These are phyloP conservation scores for Mycena crocata DNA, from an alignment of 768 basidiomycete genomes.

Conservation along the genomic window DNA sequence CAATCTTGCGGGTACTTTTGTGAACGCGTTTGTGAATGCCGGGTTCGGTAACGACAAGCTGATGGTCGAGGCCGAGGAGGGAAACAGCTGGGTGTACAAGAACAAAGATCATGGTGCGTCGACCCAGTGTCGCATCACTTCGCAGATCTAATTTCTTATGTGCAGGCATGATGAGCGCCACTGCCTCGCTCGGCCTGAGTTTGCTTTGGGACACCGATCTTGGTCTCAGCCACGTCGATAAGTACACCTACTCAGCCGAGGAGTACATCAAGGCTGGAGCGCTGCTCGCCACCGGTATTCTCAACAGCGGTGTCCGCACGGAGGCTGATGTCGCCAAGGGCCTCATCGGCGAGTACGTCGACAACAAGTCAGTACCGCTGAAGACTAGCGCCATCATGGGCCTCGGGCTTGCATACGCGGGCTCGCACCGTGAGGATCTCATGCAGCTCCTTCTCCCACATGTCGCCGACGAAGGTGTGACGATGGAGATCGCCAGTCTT, in stretches of 20 bases:
- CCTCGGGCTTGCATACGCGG: slow-evolving; percentile 93
- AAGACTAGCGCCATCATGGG: slow-evolving; percentile 92
- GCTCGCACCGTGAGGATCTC: slow-evolving; percentile 92
- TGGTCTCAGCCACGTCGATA: slow-evolving; percentile 94
- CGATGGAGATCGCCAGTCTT: slow-evolving; percentile 91
- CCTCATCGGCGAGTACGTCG: slow-evolving; percentile 89
- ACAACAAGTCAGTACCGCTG: slow-evolving; percentile 85
- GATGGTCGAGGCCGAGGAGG: slow-evolving; percentile 96
- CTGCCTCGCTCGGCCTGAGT: slow-evolving; percentile 93
- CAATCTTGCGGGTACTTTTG: slow-evolving; percentile 96
- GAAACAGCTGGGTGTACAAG: slow-evolving; percentile 99
- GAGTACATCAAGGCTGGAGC: slow-evolving; percentile 99
- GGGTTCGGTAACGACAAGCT: slow-evolving; percentile 99
- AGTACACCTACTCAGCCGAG: slow-evolving; percentile 95
- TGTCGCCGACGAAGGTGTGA: slow-evolving; percentile 83
- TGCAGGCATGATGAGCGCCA: slow-evolving; percentile 94
- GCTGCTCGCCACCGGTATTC: slow-evolving; percentile 92
- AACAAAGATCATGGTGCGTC: slow-evolving; percentile 94
- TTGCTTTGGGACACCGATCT: slow-evolving; percentile 97
- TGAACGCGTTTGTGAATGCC: slow-evolving; percentile 98
- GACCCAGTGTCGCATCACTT: slow-evolving; percentile 51
- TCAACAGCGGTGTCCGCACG: slow-evolving; percentile 89
- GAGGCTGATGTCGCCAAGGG: slow-evolving; percentile 95
- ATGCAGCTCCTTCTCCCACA: slow-evolving; percentile 81
- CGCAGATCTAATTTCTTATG: not conserved